Evolutionary conservation across 345 rosid genomes (phyloP).

Genomic region (Eucalyptus marginata): DNA sequence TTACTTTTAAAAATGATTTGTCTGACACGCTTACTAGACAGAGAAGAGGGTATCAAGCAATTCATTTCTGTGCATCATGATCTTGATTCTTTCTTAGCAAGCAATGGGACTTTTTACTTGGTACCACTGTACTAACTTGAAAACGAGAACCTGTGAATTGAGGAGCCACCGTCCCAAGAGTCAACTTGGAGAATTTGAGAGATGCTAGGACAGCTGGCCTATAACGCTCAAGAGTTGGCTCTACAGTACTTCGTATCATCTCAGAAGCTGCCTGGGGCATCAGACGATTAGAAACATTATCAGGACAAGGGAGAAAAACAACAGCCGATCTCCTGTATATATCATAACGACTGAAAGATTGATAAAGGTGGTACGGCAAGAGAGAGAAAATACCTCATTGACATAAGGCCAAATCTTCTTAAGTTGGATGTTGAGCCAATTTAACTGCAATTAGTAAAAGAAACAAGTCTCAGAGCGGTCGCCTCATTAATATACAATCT

Average conservation of each 20-base stretch:
- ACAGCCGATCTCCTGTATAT: neutral
- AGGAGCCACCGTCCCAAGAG: conserved; percentile 95
- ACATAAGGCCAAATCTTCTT: conserved; percentile 92
- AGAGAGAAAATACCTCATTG: conserved; percentile 32
- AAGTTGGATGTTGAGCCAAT: conserved; percentile 76
- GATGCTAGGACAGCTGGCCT: conserved; percentile 64
- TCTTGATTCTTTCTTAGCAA: neutral
- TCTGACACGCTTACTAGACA: neutral
- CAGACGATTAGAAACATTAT: neutral
- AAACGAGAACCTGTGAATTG: conserved; percentile 65
- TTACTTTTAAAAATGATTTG: neutral
- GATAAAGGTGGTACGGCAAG: neutral
- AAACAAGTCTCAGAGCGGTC: neutral
- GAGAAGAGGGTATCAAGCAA: neutral
- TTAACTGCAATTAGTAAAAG: conserved; percentile 36
- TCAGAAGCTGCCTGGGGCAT: conserved; percentile 81
- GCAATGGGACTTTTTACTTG: neutral
- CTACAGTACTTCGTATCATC: conserved; percentile 60
- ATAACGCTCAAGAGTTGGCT: conserved; percentile 82
- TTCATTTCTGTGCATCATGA: neutral
- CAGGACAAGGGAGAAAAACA: neutral
- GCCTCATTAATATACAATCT: neutral
- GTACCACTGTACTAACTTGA: neutral
- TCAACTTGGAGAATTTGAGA: conserved; percentile 66
- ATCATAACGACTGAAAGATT: neutral